Percentiles rank a stretch among this genome's conserved stretches.
Evolutionary conservation across 257 asterid genomes (phyloP).

Genomic region (Haberlea rhodopensis): DNA sequence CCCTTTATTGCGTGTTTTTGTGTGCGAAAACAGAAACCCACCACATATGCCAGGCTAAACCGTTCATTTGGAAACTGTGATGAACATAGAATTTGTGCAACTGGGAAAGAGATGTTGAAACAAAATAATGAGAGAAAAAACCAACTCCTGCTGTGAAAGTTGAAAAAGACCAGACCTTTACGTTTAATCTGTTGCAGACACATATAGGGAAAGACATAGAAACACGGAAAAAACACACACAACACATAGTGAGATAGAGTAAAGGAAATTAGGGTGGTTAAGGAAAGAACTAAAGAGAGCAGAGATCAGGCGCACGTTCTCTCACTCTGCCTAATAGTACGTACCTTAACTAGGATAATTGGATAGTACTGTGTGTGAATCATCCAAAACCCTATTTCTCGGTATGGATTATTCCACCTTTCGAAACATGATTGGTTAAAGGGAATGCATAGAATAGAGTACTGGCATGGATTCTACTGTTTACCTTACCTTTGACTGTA

Average conservation of each 20-base stretch:
- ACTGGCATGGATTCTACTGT: no score
- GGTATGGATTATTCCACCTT: conserved; percentile 23
- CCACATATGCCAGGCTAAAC: no score
- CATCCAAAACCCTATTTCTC: conserved; percentile 22
- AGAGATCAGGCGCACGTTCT: conserved; percentile 8
- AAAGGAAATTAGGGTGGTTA: conserved; percentile 8
- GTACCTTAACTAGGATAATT: conserved; percentile 7
- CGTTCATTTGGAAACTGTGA: background rate
- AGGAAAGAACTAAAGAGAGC: conserved; percentile 20
- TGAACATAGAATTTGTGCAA: background rate
- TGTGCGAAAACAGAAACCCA: no score
- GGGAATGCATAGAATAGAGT: background rate
- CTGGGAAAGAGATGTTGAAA: background rate
- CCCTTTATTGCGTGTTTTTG: no score
- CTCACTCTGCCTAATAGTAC: conserved; percentile 18
- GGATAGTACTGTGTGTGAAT: background rate
- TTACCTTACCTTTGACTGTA: no score
- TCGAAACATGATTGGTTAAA: conserved; percentile 30
- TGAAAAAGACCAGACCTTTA: conserved; percentile 3
- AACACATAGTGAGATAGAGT: background rate
- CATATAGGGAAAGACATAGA: background rate
- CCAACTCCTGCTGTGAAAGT: conserved; percentile 6
- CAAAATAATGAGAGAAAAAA: background rate
- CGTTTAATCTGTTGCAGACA: conserved; percentile 10
- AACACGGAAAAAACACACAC: background rate